phyloP scores from a whole-genome alignment of 495 filamentous ascomycete genomes.

The Platismatia glauca region DNA sequence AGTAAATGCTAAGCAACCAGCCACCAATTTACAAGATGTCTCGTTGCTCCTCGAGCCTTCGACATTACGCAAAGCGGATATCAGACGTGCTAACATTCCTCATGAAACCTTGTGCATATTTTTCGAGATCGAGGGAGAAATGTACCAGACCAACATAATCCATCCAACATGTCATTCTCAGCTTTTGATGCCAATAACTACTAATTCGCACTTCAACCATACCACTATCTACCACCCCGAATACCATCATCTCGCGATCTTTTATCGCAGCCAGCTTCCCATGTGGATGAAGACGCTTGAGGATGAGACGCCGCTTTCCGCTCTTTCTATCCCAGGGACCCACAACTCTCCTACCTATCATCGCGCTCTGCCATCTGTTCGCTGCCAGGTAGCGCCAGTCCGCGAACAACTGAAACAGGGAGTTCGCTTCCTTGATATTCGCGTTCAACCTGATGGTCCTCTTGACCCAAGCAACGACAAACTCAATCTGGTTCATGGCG shows the following conservation, averaged over 20 bases:
- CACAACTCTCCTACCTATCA: conserved; percentile 88
- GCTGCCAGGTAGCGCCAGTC: conserved; percentile 78
- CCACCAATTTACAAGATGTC: conserved; percentile 50
- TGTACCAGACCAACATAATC: conserved; percentile 53
- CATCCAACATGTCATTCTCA: conserved; percentile 46
- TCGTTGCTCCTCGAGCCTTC: conserved; percentile 51
- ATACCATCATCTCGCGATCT: conserved; percentile 61
- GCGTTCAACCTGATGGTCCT: conserved; percentile 56
- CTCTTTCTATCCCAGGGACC: conserved; percentile 86
- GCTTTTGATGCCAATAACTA: conserved; percentile 44
- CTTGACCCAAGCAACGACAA: conserved; percentile 46
- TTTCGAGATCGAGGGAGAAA: conserved; percentile 51
- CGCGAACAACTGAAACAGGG: conserved; percentile 77
- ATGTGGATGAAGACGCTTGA: conserved; percentile 74
- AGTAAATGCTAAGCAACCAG: conserved; percentile 26
- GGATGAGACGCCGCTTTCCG: conserved; percentile 60
- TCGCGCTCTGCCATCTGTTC: conserved; percentile 78
- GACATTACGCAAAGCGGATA: conserved; percentile 45
- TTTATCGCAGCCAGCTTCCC: conserved; percentile 59
- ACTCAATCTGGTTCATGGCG: conserved; percentile 64
- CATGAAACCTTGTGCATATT: conserved; percentile 52
- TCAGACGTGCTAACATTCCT: conserved; percentile 37
- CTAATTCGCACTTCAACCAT: conserved; percentile 52
- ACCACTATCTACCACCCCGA: conserved; percentile 63
- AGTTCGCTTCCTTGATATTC: conserved; percentile 89